Evolutionary conservation across 140 eudicot genomes (phyloP), one percentile per base, ranked within the genome.

Genomic region (Cichorium intybus): DNA sequence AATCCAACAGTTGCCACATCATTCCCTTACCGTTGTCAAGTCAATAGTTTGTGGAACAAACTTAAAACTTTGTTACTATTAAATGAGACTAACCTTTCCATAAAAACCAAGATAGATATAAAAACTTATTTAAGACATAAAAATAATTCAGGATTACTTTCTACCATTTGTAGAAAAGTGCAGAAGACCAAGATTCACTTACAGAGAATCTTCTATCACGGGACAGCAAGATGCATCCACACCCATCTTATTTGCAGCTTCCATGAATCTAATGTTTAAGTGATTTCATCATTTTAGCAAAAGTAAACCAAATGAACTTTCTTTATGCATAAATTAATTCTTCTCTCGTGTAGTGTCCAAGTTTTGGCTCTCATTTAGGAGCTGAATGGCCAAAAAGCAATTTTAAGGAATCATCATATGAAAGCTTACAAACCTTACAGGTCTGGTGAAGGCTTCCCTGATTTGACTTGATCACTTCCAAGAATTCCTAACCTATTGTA

Each of bases 401-500:
- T 7, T 59, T 43, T 28, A 17, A 52, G 57, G 12, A 62, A 64
- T 63, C 39, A 54, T 66, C 43, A 24, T 56, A 11, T 21, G 14
- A 53, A 46, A 11, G 47, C 47, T 39, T 39, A 39, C 17, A 43
- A 45, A 39, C 24, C 92, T 81, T 77, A 87, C 95, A 90, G 66
- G 62, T 90, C 94, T 66, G 97, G 97, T 28, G 95, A 69, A 46
- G 97, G 97, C 75, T 90, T 90, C 76, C 97, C 97, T 61, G 86
- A 80, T 78, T 77, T 73, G 64, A 90, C 97, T 73, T 87, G 78
- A 33, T 90, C 97, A 76, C 97, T 87, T 71, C 95, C 94, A 72
- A 90, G 86, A 80, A 87, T 67, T 48, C 72, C 76, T 95, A 90
- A 24, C 94, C 97, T 90, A 62, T 51, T 22, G 14, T 27, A 62